Evolutionary conservation across 805 yeast genomes (phyloP).

Genomic region (Metschnikowia lochheadii): DNA sequence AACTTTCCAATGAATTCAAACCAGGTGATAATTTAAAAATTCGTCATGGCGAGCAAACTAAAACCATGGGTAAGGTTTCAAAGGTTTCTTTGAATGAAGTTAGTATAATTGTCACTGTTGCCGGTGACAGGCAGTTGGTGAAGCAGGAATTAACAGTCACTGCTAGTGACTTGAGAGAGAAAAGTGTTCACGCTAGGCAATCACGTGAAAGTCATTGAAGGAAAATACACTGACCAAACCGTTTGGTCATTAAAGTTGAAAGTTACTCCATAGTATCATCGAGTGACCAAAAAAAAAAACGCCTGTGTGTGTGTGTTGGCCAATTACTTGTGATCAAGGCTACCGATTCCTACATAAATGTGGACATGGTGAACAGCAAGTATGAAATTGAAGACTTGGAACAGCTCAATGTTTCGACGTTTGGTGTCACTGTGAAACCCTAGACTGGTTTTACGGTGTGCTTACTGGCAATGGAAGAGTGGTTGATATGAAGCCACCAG

Average conservation of each 20-base stretch:
- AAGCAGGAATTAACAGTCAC: constrained; percentile 76
- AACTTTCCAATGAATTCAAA: constrained; percentile 53
- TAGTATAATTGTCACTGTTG: constrained; percentile 34
- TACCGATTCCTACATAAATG: constrained; percentile 62
- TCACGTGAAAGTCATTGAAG: constrained; percentile 87
- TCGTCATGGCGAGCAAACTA: constrained; percentile 88
- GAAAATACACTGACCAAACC: constrained; percentile 79
- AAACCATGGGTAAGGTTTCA: constrained; percentile 75
- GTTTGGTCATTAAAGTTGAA: constrained; percentile 19
- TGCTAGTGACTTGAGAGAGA: constrained; percentile 69
- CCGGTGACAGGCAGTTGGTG: constrained; percentile 53
- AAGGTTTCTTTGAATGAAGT: constrained; percentile 57
- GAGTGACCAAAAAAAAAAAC: constrained; percentile 82
- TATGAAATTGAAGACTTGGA: constrained; percentile 88
- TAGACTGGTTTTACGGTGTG: constrained; percentile 84
- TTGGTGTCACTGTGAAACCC: constrained; percentile 85
- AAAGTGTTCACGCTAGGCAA: constrained; percentile 89
- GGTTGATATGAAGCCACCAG: constrained; percentile 53
- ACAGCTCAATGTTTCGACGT: constrained; percentile 77
- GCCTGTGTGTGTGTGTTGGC: constrained; percentile 16
- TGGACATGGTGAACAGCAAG: constrained; percentile 64
- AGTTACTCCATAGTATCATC: constrained; percentile 86
- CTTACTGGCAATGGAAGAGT: constrained; percentile 79
- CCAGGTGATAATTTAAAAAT: constrained; percentile 94
- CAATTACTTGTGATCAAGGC: constrained; percentile 76